Evolutionary conservation across 805 yeast species (phyloP).

Genomic region (Pichia insulana): DNA sequence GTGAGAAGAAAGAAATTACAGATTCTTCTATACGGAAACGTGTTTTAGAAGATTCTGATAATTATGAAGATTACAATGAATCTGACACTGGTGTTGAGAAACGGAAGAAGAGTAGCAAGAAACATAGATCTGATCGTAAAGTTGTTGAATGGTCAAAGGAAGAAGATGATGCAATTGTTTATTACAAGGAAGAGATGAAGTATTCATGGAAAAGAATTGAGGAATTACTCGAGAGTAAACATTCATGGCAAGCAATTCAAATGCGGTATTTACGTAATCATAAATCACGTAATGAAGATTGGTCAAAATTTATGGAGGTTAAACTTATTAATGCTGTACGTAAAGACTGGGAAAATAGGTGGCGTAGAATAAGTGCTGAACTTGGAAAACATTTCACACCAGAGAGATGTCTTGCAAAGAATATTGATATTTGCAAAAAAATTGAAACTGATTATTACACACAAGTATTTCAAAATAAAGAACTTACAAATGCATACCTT

Average conservation of each 20-base stretch:
- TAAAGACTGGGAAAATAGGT: slow-evolving; percentile 34
- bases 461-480: slow-evolving; percentile 23
- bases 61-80: neutral
- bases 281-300: slow-evolving; percentile 27
- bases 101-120: neutral
- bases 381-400: slow-evolving; percentile 23
- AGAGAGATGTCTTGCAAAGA: slow-evolving; percentile 26
- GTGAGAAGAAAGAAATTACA: too few species aligned
- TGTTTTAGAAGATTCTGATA: neutral
- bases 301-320: slow-evolving; percentile 29
- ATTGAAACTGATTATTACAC: slow-evolving; percentile 21
- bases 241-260: slow-evolving; percentile 40
- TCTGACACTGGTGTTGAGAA: slow-evolving; percentile 4
- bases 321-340: slow-evolving; percentile 25
- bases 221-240: slow-evolving; percentile 23
- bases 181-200: slow-evolving; percentile 29
- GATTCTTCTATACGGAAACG: neutral
- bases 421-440: slow-evolving; percentile 25
- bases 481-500: slow-evolving; percentile 20
- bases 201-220: slow-evolving; percentile 34
- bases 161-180: slow-evolving; percentile 30
- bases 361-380: slow-evolving; percentile 31
- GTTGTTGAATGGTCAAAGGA: slow-evolving; percentile 27
- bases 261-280: slow-evolving; percentile 37
- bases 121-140: slow-evolving; percentile 1